A percentile compares a stretch with the other conserved stretches of the same genome.
Evolutionary conservation across 441 rosid species (phyloP).

Genomic region (Dalechampia spathulata): DNA sequence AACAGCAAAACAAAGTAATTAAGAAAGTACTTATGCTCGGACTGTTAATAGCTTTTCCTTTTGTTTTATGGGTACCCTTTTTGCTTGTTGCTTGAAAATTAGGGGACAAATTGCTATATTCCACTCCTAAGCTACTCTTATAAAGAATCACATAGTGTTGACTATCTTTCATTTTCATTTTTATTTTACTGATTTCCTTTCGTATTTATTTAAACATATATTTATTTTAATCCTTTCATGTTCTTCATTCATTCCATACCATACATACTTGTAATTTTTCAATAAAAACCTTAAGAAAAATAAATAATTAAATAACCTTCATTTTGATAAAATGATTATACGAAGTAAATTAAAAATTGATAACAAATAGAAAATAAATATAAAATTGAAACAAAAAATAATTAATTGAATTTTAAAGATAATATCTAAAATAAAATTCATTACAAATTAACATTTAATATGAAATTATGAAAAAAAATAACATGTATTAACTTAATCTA

Average conservation of each 20-base stretch:
- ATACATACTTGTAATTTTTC: no score
- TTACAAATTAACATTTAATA: no score
- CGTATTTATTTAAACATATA: not conserved
- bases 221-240: not conserved
- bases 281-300: no score
- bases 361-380: not conserved
- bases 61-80: conserved; percentile 6
- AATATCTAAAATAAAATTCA: not conserved
- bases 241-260: no score
- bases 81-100: conserved; percentile 16
- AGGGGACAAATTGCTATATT: conserved; percentile 9
- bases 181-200: not conserved
- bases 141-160: not conserved
- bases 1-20: not conserved
- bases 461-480: no score
- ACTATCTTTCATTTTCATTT: not conserved
- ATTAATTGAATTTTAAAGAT: conserved; percentile 10
- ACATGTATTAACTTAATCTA: no score
- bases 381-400: conserved; percentile 12
- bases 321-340: no score
- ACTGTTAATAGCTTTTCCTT: no score
- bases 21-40: not conserved
- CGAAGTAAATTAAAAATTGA: not conserved
- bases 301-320: no score
- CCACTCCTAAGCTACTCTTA: not conserved